Conservation (phyloP, 2,329 filamentous ascomycete species). For the Talaromyces sp. region DNA sequence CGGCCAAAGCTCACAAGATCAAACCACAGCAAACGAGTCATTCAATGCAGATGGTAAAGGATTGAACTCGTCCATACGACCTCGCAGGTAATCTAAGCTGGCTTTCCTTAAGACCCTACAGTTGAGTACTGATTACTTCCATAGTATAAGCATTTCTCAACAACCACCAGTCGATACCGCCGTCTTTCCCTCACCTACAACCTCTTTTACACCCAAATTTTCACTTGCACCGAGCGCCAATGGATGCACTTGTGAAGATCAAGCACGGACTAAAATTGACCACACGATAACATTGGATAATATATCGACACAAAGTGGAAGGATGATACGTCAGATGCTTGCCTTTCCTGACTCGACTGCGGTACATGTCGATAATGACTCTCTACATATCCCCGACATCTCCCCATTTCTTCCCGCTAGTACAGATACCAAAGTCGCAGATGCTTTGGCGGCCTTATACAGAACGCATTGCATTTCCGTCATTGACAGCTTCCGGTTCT, state of each 20-base stretch:
- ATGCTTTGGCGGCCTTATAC: slow-evolving; percentile 81
- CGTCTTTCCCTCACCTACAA: slow-evolving; percentile 39
- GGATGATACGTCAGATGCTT: slow-evolving; percentile 40
- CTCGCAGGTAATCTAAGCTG: slow-evolving; percentile 28
- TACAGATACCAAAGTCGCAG: slow-evolving; percentile 82
- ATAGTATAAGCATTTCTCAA: slow-evolving; percentile 32
- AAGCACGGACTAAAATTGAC: slow-evolving; percentile 27
- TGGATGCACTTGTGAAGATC: slow-evolving; percentile 32
- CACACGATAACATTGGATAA: slow-evolving; percentile 36
- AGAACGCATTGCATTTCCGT: slow-evolving; percentile 92
- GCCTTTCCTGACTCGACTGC: slow-evolving; percentile 35
- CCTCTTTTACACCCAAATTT: slow-evolving; percentile 35
- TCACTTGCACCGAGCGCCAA: slow-evolving; percentile 22
- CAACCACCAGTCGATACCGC: slow-evolving; percentile 37
- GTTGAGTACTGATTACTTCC: neutral
- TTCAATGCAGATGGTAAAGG: slow-evolving; percentile 24
- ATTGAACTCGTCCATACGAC: slow-evolving; percentile 26
- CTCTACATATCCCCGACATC: slow-evolving; percentile 79
- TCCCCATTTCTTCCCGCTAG: slow-evolving; percentile 72
- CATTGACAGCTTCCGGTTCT: slow-evolving; percentile 91
- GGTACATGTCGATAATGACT: slow-evolving; percentile 58
- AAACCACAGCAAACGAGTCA: slow-evolving; percentile 23
- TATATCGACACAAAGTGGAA: slow-evolving; percentile 35
- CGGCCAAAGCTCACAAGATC: slow-evolving; percentile 25
- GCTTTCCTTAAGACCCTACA: neutral